A percentile compares a stretch with the other conserved stretches of the same genome.
Evolutionary conservation across 2,329 filamentous ascomycete species (phyloP).

Genomic region (Sclerotinia sclerotiorum): DNA sequence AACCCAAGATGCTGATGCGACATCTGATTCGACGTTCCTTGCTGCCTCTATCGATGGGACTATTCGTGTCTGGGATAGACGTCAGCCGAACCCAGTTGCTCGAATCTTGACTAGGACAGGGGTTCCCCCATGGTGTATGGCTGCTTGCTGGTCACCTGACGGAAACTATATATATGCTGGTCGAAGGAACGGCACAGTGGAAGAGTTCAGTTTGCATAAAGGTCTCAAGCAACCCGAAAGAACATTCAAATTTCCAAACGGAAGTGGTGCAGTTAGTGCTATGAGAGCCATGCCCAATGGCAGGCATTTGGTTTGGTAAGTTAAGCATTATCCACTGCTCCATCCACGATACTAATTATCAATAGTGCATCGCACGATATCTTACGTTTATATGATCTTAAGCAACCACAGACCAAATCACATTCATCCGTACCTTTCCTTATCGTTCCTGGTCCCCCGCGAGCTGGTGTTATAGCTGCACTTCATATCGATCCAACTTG

Average conservation of each 20-base stretch:
- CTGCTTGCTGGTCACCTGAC: slow-evolving; percentile 92
- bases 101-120: slow-evolving; percentile 71
- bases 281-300: slow-evolving; percentile 90
- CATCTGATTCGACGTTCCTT: slow-evolving; percentile 78
- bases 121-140: slow-evolving; percentile 96
- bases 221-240: slow-evolving; percentile 73
- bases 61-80: slow-evolving; percentile 89
- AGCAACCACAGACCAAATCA: slow-evolving; percentile 60
- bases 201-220: slow-evolving; percentile 88
- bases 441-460: slow-evolving; percentile 83
- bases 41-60: slow-evolving; percentile 85
- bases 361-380: slow-evolving; percentile 86
- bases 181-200: slow-evolving; percentile 83
- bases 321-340: slow-evolving; percentile 28
- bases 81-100: slow-evolving; percentile 73
- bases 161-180: slow-evolving; percentile 95
- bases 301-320: slow-evolving; percentile 81
- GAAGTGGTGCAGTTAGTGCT: slow-evolving; percentile 86
- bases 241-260: slow-evolving; percentile 81
- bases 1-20: slow-evolving; percentile 55
- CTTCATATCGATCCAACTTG: slow-evolving; percentile 86
- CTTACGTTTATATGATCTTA: slow-evolving; percentile 85
- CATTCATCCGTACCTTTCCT: slow-evolving; percentile 87
- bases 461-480: slow-evolving; percentile 83
- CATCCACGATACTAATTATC: background rate